Conservation (phyloP, 2,329 filamentous ascomycete genomes). For the Xylariomycetidae sp. region DNA sequence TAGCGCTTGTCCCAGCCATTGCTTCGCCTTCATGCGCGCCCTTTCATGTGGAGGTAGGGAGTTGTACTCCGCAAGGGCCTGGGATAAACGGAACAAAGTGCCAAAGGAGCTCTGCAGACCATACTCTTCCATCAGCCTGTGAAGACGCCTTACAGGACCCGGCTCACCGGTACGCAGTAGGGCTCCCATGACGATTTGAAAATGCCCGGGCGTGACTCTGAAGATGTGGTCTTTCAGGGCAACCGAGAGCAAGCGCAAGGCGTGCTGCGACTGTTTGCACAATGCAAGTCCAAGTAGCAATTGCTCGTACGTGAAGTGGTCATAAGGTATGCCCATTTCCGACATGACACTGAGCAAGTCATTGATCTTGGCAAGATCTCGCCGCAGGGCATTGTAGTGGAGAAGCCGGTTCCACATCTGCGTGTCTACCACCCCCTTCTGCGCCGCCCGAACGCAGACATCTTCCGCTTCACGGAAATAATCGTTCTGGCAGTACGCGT, state of each 20-base stretch:
- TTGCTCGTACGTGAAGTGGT: conserved; percentile 43
- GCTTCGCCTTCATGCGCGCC: conserved; percentile 8
- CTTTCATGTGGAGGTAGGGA: conserved; percentile 19
- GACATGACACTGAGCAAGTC: conserved; percentile 44
- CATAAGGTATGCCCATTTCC: conserved; percentile 38
- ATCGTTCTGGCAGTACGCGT: conserved; percentile 58
- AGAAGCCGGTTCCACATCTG: conserved; percentile 76
- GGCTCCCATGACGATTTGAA: conserved; percentile 46
- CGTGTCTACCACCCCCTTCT: conserved; percentile 45
- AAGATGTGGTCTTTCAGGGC: conserved; percentile 40
- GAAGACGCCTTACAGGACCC: conserved; percentile 34
- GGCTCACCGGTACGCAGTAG: conserved; percentile 41
- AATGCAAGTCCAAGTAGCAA: conserved; percentile 44
- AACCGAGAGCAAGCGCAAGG: conserved; percentile 40
- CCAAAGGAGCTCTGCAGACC: conserved; percentile 37
- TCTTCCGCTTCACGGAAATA: conserved; percentile 49
- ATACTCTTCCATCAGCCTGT: conserved; percentile 36
- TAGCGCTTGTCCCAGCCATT: conserved; percentile 29
- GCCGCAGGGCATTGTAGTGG: conserved; percentile 58
- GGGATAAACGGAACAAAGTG: conserved; percentile 36
- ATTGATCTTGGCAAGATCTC: conserved; percentile 45
- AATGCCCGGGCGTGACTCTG: conserved; percentile 42
- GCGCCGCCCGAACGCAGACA: conserved; percentile 51
- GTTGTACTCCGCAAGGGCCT: conserved; percentile 32
- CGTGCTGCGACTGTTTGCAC: conserved; percentile 43